phyloP scores from a whole-genome alignment of 2,329 filamentous ascomycete genomes.

The Alternaria conjuncta region DNA sequence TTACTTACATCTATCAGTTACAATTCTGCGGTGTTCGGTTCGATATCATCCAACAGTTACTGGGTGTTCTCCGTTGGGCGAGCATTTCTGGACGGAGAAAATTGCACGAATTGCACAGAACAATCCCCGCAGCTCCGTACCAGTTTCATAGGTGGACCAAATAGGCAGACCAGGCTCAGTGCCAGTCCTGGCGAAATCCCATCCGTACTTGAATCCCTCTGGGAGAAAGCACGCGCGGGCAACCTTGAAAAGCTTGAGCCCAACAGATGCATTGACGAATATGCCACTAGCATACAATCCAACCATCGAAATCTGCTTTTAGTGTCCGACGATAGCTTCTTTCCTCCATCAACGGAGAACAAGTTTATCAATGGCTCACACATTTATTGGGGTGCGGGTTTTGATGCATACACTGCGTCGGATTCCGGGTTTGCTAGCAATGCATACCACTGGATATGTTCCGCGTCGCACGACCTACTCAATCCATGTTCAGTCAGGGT shows the following conservation, averaged over 20 bases:
- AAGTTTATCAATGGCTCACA: background rate
- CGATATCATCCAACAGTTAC: conserved; percentile 23
- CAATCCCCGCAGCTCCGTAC: too few species aligned
- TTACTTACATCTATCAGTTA: conserved; percentile 18
- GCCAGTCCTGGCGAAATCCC: background rate
- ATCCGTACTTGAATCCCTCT: background rate
- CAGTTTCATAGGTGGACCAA: too few species aligned
- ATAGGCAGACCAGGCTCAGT: too few species aligned
- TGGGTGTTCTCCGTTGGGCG: background rate
- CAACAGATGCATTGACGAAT: conserved; percentile 22
- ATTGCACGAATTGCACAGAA: background rate
- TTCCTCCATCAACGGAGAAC: background rate
- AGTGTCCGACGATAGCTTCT: conserved; percentile 5
- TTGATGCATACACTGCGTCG: background rate
- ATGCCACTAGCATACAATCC: conserved; percentile 18
- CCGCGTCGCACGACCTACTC: background rate
- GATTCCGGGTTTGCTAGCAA: background rate
- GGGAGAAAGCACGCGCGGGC: background rate
- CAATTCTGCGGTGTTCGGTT: conserved; percentile 33
- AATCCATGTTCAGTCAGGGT: background rate
- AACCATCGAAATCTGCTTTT: conserved; percentile 20
- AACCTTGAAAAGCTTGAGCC: conserved; percentile 5
- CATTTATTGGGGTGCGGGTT: background rate
- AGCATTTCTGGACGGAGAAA: background rate
- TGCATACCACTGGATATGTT: conserved; percentile 19